phyloP scores from a whole-genome alignment of 331 rosid species.

The Acacia concinna region DNA sequence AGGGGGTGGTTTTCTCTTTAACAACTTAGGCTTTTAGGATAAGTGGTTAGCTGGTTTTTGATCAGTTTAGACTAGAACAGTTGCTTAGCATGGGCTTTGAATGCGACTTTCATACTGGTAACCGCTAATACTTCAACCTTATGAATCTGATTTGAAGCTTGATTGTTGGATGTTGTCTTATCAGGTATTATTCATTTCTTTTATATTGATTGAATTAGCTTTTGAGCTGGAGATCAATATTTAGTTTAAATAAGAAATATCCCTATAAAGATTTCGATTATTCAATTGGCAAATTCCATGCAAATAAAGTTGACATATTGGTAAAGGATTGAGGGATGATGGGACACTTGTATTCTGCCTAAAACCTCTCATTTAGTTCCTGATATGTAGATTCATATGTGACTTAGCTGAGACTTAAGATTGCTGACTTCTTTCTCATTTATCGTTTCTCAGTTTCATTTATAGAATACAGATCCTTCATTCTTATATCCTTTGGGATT shows the following conservation, averaged over 20 bases:
- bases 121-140: not conserved
- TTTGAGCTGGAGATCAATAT: not conserved
- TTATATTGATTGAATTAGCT: not conserved
- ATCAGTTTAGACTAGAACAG: not conserved
- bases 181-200: not conserved
- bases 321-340: not conserved
- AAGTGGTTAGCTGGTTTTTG: not conserved
- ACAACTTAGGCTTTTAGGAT: not conserved
- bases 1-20: not conserved
- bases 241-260: not conserved
- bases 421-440: conserved; percentile 6
- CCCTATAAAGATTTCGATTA: not conserved
- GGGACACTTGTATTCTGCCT: not conserved
- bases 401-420: not conserved
- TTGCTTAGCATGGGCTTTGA: not conserved
- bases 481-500: not conserved
- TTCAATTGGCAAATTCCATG: not conserved
- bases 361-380: not conserved
- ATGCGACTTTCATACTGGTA: not conserved
- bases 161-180: not conserved
- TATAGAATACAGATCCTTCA: not conserved
- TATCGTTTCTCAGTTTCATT: not conserved
- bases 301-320: not conserved
- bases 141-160: not conserved
- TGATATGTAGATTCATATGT: not conserved